Evolutionary conservation across 1,284 basidiomycete genomes (phyloP), one percentile per base, ranked within the genome.

Genomic region (Heterobasidion parviporum): DNA sequence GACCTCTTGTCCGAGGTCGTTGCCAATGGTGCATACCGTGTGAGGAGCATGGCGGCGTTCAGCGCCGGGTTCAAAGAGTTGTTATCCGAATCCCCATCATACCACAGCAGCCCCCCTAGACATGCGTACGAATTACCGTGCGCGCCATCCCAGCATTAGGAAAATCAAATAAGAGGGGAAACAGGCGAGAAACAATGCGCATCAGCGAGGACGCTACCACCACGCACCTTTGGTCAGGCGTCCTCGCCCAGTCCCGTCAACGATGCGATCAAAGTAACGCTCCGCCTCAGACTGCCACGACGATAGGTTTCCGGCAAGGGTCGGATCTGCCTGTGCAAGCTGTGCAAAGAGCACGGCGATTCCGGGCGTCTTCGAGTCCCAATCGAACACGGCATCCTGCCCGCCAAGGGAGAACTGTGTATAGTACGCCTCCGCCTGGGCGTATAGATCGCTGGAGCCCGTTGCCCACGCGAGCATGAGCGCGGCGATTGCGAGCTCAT

Each of bases 61-160:
- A 94, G 73, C 0, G 92, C 87, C 15, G 93, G 92, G 65, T 96
- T 95, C 44, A 96, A 74, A 56, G 86, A 87, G 4, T 85, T 87
- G 7, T 75, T 72, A 62, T 92, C 82, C 2, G 91, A 94, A 67
- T 92, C 91, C 8, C 87, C 90, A 9, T 81, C 68, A 62, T 89
- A 95, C 66, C 78, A 94, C 8, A 94, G 69, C 49, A 95, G 73
- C 2, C 93, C 91, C 47, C 85, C 92, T 87, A 60, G 26, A 26
- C 26, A 26, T 26, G 26, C 26, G 26, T 26, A 26, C 26, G 44
- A 45, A 57, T 56, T 52, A 41, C 51, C 6, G 26, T 26, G 26
- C 26, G 26, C 26, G 4, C 4, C 26, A 26, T 26, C 50, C 18
- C 12, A 9, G 18, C 47, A 5, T 41, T 10, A 18, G n/a, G 54